Conservation (phyloP, 352 stramenopile genomes). For the Globisporangium uncinulatum region DNA sequence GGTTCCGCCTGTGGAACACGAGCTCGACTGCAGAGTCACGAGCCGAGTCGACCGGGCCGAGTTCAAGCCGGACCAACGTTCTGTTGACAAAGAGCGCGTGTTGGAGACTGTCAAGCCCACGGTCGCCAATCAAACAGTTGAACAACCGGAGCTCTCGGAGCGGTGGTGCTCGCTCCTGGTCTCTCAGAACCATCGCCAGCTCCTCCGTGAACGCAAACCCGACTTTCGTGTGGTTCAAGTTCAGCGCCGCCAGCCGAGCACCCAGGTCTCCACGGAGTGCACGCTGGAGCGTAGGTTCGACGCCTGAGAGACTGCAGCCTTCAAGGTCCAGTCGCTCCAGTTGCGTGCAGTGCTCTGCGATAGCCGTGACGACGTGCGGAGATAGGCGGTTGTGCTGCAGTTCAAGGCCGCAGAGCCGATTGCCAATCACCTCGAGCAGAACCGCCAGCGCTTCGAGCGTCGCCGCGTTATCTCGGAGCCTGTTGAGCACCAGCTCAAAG, state of each 20-base stretch:
- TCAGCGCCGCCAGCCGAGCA: slow-evolving; percentile 1
- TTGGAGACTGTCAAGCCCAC: not conserved
- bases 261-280: slow-evolving; percentile 4
- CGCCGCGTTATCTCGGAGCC: not conserved
- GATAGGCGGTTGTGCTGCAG: slow-evolving; percentile 3
- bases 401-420: slow-evolving; percentile 5
- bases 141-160: not conserved
- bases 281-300: not conserved
- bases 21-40: not conserved
- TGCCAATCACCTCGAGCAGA: slow-evolving; percentile 6
- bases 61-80: slow-evolving; percentile 6
- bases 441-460: slow-evolving; percentile 3
- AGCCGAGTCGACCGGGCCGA: not conserved
- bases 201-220: no score
- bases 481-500: slow-evolving; percentile 8
- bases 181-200: no score
- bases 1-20: not conserved
- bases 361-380: not conserved
- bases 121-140: slow-evolving; percentile 1
- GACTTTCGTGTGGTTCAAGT: slow-evolving; percentile 5
- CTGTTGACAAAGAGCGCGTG: not conserved
- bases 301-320: not conserved
- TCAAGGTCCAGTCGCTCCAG: slow-evolving; percentile 11
- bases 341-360: slow-evolving; percentile 1
- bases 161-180: no score